A percentile compares a stretch with the other conserved stretches of the same genome.
phyloP scores from a whole-genome alignment of 106 monocot species.

The Dendrobium officinale region DNA sequence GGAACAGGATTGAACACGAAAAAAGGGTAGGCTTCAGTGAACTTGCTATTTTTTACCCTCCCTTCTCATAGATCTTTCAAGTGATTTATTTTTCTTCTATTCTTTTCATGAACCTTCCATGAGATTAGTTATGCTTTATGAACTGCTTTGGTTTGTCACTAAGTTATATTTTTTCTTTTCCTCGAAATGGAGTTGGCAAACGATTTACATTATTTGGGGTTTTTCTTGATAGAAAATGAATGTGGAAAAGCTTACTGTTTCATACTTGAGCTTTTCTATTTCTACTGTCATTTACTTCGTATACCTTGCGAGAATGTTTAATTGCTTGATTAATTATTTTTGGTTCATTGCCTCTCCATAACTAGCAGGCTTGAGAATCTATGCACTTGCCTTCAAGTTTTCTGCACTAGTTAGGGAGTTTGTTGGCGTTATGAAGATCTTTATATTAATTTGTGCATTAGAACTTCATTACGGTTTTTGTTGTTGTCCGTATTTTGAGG shows the following conservation, averaged over 20 bases:
- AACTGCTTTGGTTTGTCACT: background rate
- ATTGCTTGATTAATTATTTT: background rate
- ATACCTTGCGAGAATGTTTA: background rate
- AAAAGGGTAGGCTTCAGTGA: conserved; percentile 56
- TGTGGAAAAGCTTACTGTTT: background rate
- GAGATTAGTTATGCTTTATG: background rate
- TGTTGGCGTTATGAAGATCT: background rate
- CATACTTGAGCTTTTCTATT: background rate
- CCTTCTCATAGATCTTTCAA: background rate
- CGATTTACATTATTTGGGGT: background rate
- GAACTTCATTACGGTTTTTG: background rate
- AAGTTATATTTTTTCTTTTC: background rate
- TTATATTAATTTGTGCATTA: background rate
- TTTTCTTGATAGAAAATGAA: background rate
- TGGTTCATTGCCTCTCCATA: background rate
- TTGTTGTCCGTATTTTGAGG: background rate
- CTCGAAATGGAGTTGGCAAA: background rate
- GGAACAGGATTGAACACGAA: conserved; percentile 96
- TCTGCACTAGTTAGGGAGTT: background rate
- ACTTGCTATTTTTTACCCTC: background rate
- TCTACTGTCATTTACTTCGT: background rate
- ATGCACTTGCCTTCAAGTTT: background rate
- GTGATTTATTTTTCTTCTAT: background rate
- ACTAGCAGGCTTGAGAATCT: background rate
- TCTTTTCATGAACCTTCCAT: background rate